Base-by-base conservation (phyloP, 768 basidiomycete genomes). In the Tulasnella sp. region DNA sequence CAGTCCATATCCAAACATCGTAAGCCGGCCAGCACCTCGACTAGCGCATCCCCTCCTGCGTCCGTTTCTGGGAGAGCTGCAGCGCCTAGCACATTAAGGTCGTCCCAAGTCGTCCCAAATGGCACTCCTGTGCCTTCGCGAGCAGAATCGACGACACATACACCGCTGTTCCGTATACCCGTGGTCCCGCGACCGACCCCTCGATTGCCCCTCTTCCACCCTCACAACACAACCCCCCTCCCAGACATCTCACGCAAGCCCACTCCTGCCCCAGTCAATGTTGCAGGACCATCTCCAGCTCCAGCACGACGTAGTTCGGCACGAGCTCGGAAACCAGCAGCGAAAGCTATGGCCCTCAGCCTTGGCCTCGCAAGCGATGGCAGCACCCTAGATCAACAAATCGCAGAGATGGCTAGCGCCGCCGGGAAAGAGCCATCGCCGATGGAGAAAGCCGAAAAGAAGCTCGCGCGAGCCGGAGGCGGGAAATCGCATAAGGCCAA, bases 201-300 rank as follows among this genome's bases (percentile, higher is more conserved):
- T 59, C 58, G 58, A 32, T 47, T 59, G 24, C 58, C 58, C 32
- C 45, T 59, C 58, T 59, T 59, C 32, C 58, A 59, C 38, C 58
- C 58, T 50, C 45, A 41, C 58, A 51, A 59, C 47, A 59, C 45
- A 13, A 51, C 47, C 30, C 45, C 30, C 44, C 27, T 59, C 15
- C 58, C 58, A 23, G 58, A 59, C 23, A 59, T 59, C 47, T 59
- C 58, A 15, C 58, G 32, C 13, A 48, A 48, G 47, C 58, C 32
- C 5, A 30, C 58, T 11, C 45, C 47, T 38, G 24, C 43, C 34
- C 23, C 34, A 29, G 27, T 50, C 8, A 30, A 38, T 38, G 34
- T 15, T 38, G 5, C 34, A 38, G 58, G 17, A 4, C 58, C 55
- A 23, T 42, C 38, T 30, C 55, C 55, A 29, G 34, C 34, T 38